These are phyloP conservation scores for Lophiostoma macrostomum DNA, from an alignment of 495 filamentous ascomycete species.

Conservation along the genomic window DNA sequence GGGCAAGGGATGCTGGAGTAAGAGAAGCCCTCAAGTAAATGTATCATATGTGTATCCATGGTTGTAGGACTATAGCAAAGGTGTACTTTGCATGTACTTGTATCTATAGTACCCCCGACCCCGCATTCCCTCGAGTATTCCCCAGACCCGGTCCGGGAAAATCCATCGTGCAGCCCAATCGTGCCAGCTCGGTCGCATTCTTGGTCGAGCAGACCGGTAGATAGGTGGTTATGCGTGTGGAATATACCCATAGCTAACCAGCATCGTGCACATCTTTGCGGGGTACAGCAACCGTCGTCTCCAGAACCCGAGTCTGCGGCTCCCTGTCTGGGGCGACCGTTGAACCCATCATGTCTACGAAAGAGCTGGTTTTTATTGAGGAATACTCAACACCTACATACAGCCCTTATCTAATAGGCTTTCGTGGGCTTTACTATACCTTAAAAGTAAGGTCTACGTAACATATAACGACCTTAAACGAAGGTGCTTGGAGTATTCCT, in stretches of 20 bases:
- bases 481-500: no score
- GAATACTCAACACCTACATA: no score
- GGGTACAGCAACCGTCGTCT: constrained; percentile 20
- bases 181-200: not conserved
- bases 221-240: not conserved
- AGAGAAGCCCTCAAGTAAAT: no score
- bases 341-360: not conserved
- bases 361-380: not conserved
- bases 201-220: not conserved
- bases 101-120: constrained; percentile 8
- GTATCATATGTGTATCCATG: constrained; percentile 27
- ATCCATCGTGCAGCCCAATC: no score
- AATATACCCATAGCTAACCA: not conserved
- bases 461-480: no score
- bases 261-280: constrained; percentile 21
- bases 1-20: no score
- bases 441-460: no score
- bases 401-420: no score
- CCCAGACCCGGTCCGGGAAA: constrained; percentile 30
- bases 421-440: no score
- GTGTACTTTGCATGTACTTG: constrained; percentile 15
- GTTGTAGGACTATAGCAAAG: no score
- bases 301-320: constrained; percentile 13
- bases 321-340: no score
- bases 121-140: constrained; percentile 3